Conservation (phyloP, 2,329 filamentous ascomycete species). For the Botrytis byssoidea region DNA sequence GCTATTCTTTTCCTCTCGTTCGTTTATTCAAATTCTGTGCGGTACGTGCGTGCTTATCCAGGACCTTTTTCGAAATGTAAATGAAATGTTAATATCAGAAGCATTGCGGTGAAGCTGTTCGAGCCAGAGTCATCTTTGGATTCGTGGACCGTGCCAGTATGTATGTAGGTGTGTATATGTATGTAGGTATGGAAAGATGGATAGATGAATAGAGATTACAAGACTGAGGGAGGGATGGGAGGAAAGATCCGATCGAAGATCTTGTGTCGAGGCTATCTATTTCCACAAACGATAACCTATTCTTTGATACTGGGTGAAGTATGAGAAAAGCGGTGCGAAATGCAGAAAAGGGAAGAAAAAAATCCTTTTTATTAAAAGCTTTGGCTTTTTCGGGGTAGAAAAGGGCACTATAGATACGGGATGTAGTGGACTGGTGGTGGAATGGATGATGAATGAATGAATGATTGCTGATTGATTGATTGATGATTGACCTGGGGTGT, state of each 20-base stretch:
- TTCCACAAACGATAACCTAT: background rate
- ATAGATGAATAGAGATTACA: background rate
- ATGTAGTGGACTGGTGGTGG: background rate
- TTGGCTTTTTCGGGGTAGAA: constrained; percentile 7
- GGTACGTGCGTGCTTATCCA: constrained; percentile 15
- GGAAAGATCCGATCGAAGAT: background rate
- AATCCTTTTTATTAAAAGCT: constrained; percentile 9
- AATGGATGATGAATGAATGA: background rate
- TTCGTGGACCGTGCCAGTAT: constrained; percentile 13
- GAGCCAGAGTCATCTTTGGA: constrained; percentile 16
- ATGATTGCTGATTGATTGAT: background rate
- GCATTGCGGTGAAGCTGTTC: constrained; percentile 17
- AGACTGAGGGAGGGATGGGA: background rate
- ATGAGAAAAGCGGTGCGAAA: constrained; percentile 10
- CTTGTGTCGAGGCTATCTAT: background rate
- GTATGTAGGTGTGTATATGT: background rate
- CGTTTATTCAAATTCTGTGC: constrained; percentile 3
- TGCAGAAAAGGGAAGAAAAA: constrained; percentile 1
- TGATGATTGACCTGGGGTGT: constrained; percentile 1
- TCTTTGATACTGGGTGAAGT: background rate
- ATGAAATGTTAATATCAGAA: constrained; percentile 17
- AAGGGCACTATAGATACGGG: constrained; percentile 10
- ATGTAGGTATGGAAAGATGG: background rate
- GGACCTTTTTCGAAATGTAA: constrained; percentile 15
- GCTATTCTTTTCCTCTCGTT: background rate